Evolutionary conservation across 305 asterid genomes (phyloP).

Genomic region (Fraxinus angustifolia): DNA sequence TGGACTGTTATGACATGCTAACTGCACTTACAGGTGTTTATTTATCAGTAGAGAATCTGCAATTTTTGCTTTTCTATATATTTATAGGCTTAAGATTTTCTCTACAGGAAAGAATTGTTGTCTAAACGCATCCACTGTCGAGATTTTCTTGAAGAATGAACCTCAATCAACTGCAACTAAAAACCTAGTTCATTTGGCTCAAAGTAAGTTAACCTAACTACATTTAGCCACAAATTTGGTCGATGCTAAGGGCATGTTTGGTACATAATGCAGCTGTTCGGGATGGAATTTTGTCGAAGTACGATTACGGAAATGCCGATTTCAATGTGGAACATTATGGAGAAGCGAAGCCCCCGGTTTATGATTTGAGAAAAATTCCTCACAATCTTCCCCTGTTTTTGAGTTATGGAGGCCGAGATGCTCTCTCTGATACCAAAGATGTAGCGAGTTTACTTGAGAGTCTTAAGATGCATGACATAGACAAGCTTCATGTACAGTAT

Average conservation of each 20-base stretch:
- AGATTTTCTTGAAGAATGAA: conserved; percentile 56
- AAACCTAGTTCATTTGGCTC: conserved; percentile 81
- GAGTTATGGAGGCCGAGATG: conserved; percentile 74
- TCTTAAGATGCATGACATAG: conserved; percentile 52
- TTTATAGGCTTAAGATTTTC: neutral
- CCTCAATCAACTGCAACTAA: conserved; percentile 83
- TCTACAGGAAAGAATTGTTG: conserved; percentile 70
- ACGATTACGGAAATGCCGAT: conserved; percentile 49
- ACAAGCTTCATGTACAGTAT: conserved; percentile 63
- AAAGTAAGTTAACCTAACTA: conserved; percentile 46
- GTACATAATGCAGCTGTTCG: conserved; percentile 43
- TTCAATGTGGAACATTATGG: conserved; percentile 62
- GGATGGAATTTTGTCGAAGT: conserved; percentile 52
- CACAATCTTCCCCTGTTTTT: conserved; percentile 58
- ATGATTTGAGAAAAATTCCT: conserved; percentile 55
- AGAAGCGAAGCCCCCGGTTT: conserved; percentile 52
- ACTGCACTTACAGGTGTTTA: conserved; percentile 58
- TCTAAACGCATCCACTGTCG: conserved; percentile 63
- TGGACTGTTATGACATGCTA: conserved; percentile 64
- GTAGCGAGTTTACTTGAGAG: conserved; percentile 48
- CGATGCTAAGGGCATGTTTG: neutral
- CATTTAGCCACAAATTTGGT: neutral
- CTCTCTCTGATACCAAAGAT: conserved; percentile 60
- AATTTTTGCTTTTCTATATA: neutral
- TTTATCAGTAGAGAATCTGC: neutral